A percentile compares a stretch with the other conserved stretches of the same genome.
Evolutionary conservation across 2,329 filamentous ascomycete species (phyloP).

Genomic region (Hypoxylon sp.): DNA sequence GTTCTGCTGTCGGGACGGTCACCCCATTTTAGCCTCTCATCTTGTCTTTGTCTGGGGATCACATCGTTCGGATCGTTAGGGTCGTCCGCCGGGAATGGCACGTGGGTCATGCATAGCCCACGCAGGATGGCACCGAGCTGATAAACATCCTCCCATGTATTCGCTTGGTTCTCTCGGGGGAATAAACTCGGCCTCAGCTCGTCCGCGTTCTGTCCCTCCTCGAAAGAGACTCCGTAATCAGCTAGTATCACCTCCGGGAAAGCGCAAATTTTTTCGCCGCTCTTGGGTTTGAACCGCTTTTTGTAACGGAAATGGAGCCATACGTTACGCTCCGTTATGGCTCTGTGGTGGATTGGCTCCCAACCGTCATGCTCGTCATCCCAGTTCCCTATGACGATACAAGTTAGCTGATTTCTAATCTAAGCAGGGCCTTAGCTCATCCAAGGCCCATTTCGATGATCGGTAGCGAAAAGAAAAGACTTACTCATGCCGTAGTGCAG

Average conservation of each 20-base stretch:
- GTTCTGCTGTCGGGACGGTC: constrained; percentile 17
- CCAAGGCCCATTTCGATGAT: no score
- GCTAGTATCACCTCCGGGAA: constrained; percentile 10
- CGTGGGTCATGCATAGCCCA: constrained; percentile 18
- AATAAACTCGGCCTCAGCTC: not conserved
- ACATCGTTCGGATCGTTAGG: not conserved
- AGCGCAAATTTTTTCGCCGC: not conserved
- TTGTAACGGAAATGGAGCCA: constrained; percentile 1
- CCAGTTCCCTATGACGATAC: no score
- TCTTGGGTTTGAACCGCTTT: not conserved
- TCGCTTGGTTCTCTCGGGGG: not conserved
- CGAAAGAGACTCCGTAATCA: constrained; percentile 5
- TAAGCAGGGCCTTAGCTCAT: no score
- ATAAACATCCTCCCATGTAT: constrained; percentile 15
- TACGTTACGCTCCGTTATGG: constrained; percentile 4
- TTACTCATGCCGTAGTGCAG: constrained; percentile 4
- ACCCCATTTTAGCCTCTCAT: constrained; percentile 2
- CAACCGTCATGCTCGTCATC: not conserved
- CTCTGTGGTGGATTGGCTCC: not conserved
- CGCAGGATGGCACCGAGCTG: constrained; percentile 12
- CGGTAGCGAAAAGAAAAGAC: no score
- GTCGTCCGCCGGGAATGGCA: constrained; percentile 1
- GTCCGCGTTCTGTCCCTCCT: not conserved
- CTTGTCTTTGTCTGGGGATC: not conserved
- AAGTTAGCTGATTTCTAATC: no score